A percentile compares a stretch with the other conserved stretches of the same genome.
Conservation (phyloP, 169 alveolate genomes). For the Plasmodium vivax region DNA sequence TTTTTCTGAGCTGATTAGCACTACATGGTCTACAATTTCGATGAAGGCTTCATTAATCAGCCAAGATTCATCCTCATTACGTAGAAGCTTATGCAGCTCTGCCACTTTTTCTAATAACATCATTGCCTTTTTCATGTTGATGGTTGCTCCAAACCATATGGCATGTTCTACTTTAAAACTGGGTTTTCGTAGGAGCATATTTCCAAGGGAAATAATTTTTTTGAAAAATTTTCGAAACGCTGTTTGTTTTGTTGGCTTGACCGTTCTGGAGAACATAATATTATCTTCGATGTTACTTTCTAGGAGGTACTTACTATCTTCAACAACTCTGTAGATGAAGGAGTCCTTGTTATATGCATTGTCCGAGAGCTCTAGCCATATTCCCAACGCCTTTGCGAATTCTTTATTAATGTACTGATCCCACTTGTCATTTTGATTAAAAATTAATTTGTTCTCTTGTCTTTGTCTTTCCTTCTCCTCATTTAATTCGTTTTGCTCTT, state of each 20-base stretch:
- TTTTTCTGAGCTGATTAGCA: slow-evolving; percentile 19
- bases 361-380: slow-evolving; percentile 79
- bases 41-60: slow-evolving; percentile 72
- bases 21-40: slow-evolving; percentile 60
- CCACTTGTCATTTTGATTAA: slow-evolving; percentile 82
- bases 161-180: slow-evolving; percentile 82
- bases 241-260: slow-evolving; percentile 79
- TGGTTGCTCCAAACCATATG: slow-evolving; percentile 85
- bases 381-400: slow-evolving; percentile 75
- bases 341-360: slow-evolving; percentile 7
- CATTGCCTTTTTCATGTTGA: slow-evolving; percentile 70
- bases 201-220: slow-evolving; percentile 77
- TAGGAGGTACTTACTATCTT: slow-evolving; percentile 81
- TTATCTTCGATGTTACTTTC: slow-evolving; percentile 82
- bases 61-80: slow-evolving; percentile 68
- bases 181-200: slow-evolving; percentile 77
- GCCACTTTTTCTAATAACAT: slow-evolving; percentile 78
- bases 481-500: slow-evolving; percentile 28
- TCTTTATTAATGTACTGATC: slow-evolving; percentile 79
- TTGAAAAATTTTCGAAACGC: slow-evolving; percentile 76
- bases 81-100: slow-evolving; percentile 79
- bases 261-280: slow-evolving; percentile 81
- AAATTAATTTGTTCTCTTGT: slow-evolving; percentile 72
- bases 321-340: slow-evolving; percentile 76
- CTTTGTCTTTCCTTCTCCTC: slow-evolving; percentile 17